Evolutionary conservation across 768 basidiomycete genomes (phyloP), one percentile per base, ranked within the genome.

Genomic region (Calocybe cyanea): DNA sequence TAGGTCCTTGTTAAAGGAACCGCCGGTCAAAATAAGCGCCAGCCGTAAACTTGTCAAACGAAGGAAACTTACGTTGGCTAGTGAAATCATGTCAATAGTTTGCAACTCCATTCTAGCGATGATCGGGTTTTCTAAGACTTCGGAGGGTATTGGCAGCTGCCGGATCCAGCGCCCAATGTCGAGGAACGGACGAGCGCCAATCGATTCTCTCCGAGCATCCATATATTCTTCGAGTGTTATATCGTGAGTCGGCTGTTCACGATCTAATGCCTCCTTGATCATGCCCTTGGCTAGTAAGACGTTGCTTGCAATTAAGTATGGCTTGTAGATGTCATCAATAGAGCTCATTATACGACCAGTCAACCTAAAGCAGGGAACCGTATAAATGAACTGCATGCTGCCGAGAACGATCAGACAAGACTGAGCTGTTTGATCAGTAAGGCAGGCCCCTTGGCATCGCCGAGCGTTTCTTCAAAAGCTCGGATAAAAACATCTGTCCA

Each of bases 401-500:
- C 23, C 46, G 14, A 51, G 45, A 8, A 30, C 8, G 32, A 25
- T 4, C n/a, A 36, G 18, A 15, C 2, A 5, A 17, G 3, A 36
- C 41, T 10, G 21, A 41, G 47, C 50, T 51, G 15, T 32, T 47
- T 47, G 3, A 51, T 39, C 2, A 43, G 10, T 6, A 28, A 19
- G 32, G 38, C 37, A 18, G 42, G 45, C 14, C 42, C 50, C 40
- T 47, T 34, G 8, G 21, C 14, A 4, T 44, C 42, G 13, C 14
- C 25, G 3, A 51, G 20, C 15, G 38, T 43, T 18, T 47, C 41
- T 41, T 20, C 35, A 11, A 43, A 47, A 5, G 50, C 50, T 20
- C 44, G 50, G 1, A 34, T 38, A 28, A 35, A 51, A 6, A 43
- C 24, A 4, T 47, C 46, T 23, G 42, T 45, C 50, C 50, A 51